A percentile compares a stretch with the other conserved stretches of the same genome.
Conservation (phyloP, 257 asterid species). For the Petunia secreta region DNA sequence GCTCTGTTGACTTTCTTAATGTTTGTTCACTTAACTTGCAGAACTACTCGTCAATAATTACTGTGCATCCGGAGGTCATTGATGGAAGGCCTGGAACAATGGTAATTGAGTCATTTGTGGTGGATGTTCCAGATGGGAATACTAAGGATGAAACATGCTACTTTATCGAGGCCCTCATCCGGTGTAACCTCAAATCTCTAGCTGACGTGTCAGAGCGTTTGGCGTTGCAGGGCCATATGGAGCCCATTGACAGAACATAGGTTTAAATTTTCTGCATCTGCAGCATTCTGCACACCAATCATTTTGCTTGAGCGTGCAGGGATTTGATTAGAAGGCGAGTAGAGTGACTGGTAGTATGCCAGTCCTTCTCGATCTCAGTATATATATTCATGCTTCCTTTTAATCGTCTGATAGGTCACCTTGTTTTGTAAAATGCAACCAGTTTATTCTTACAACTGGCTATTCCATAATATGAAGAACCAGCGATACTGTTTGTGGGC, state of each 20-base stretch:
- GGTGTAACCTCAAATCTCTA: slow-evolving; percentile 85
- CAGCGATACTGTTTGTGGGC: slow-evolving; percentile 35
- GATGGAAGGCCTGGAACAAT: slow-evolving; percentile 81
- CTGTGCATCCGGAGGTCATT: slow-evolving; percentile 75
- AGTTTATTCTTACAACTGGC: background rate
- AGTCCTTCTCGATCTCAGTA: slow-evolving; percentile 41
- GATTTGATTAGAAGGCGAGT: slow-evolving; percentile 40
- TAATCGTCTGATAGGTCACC: slow-evolving; percentile 25
- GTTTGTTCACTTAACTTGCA: slow-evolving; percentile 37
- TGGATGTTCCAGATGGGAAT: slow-evolving; percentile 87
- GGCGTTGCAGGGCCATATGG: slow-evolving; percentile 64
- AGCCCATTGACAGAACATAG: slow-evolving; percentile 53
- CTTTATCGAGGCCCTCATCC: slow-evolving; percentile 82
- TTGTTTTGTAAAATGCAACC: background rate
- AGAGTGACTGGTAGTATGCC: slow-evolving; percentile 46
- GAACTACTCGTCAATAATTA: slow-evolving; percentile 79
- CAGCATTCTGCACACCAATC: slow-evolving; percentile 32
- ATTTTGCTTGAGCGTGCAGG: slow-evolving; percentile 27
- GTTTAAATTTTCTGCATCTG: background rate
- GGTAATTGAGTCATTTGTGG: slow-evolving; percentile 86
- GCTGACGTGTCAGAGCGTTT: slow-evolving; percentile 84
- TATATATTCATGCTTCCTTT: slow-evolving; percentile 24
- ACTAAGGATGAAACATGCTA: slow-evolving; percentile 80
- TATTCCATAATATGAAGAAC: slow-evolving; percentile 29
- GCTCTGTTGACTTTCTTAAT: background rate